Percentiles rank a stretch among this genome's conserved stretches.
Conservation (phyloP, 139 green algal species). For the Auxenochlorella pyrenoidosa region DNA sequence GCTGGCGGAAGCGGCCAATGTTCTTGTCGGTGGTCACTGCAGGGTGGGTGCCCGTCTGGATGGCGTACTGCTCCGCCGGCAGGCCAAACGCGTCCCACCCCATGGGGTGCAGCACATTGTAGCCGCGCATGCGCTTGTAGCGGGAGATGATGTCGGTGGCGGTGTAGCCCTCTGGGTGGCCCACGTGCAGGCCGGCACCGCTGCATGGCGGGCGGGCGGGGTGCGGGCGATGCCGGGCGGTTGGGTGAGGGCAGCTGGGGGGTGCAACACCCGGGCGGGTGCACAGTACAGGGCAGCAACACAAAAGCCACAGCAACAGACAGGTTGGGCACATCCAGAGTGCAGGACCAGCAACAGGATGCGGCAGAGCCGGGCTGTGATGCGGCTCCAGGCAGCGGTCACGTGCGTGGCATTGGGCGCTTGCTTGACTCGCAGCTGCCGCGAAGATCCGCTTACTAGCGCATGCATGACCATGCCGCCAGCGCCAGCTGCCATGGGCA, state of each 20-base stretch:
- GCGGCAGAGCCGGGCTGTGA: too few species aligned
- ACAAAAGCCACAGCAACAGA: too few species aligned
- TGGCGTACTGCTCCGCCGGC: slow-evolving; percentile 98
- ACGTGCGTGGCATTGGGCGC: too few species aligned
- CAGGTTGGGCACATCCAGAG: too few species aligned
- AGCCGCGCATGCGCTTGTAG: slow-evolving; percentile 95
- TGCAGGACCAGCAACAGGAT: too few species aligned
- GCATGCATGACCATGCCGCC: too few species aligned
- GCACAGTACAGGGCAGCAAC: too few species aligned
- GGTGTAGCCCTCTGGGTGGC: slow-evolving; percentile 93
- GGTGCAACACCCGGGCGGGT: too few species aligned
- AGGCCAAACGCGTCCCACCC: slow-evolving; percentile 99
- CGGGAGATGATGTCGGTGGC: slow-evolving; percentile 96
- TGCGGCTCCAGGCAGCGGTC: too few species aligned
- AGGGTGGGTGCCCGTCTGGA: slow-evolving; percentile 97
- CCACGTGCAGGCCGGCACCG: slow-evolving; percentile 89
- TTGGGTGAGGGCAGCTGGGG: neutral
- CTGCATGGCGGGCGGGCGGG: slow-evolving; percentile 33
- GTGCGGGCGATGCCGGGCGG: neutral
- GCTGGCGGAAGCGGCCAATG: slow-evolving; percentile 84
- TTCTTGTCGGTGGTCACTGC: slow-evolving; percentile 90
- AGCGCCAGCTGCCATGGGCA: too few species aligned
- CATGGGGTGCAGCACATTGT: slow-evolving; percentile 99
- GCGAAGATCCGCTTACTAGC: too few species aligned
- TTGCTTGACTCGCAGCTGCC: too few species aligned